Evolutionary conservation across 768 basidiomycete species (phyloP), one percentile per base, ranked within the genome.

Genomic region (Lactarius quietus): DNA sequence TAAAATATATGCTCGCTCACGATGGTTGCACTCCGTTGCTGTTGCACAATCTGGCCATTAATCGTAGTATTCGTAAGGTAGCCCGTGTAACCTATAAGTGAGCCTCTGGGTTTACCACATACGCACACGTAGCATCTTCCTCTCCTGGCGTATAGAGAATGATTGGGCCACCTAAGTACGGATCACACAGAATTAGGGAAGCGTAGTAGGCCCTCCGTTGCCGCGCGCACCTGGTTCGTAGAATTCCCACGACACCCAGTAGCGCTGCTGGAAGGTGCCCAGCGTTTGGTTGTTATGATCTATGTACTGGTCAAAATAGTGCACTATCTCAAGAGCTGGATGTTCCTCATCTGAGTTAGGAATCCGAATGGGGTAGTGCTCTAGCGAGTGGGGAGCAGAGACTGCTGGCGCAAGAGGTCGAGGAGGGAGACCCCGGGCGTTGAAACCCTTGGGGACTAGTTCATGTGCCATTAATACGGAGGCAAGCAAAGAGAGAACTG

Each of bases 241-340:
- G 41, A 79, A 88, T 73, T 90, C 85, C 74, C 79, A 87, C 35
- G 84, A 43, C 41, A 8, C 41, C 41, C 41, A 90, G 74, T 81
- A 90, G 39, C 89, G 82, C 74, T 90, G 89, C 72, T 84, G 78
- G 41, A 92, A 92, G n/a, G 88, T 90, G 23, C 89, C 89, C 26
- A 83, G 76, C 31, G 79, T 76, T 20, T 86, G 84, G 66, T 84
- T 74, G 39, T 72, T 79, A 72, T 84, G 84, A 70, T 84, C 82
- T 63, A 87, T 75, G 57, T 79, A 71, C 66, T 80, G 78, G 69
- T 87, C 82, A 70, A 89, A 89, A 63, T 72, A 74, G 73, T 84
- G 88, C 6, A 78, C 72, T 33, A 72, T 73, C 69, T n/a, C 72
- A 62, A 74, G 71, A 52, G 77, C 74, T n/a, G 76, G 76, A 17